Base-by-base conservation (phyloP, 225 moss, liverwort and hornwort species). In the Ulota crispa region DNA sequence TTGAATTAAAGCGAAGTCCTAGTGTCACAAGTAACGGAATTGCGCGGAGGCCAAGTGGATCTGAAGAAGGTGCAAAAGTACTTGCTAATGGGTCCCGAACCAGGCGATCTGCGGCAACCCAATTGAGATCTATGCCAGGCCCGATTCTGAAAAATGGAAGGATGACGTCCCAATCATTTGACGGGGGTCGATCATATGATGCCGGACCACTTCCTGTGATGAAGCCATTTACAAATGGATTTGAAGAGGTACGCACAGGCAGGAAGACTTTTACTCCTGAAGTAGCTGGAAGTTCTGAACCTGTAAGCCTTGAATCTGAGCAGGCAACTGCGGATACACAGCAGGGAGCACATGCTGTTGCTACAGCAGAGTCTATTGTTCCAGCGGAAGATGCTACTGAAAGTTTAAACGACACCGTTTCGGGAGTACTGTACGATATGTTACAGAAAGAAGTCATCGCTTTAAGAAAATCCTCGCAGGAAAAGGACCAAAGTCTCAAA, bases 341-440 rank as follows among this genome's bases (percentile, higher is more conserved):
- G 41, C 82, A 55, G 78, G 82, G 39, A 60, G 73, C 28, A 45
- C 82, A 78, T 84, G 73, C 68, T 65, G 70, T 53, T 65, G 76
- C 70, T 28, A 68, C 52, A 78, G 64, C 83, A 68, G 89, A 89
- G 24, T 24, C 78, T 70, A 74, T 75, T 82, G 71, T 59, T 78
- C 77, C 81, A 78, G 74, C 73, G 69, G 87, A 84, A 78, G 82
- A 56, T 79, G 43, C 83, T 8, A 34, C 83, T 20, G 84, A 89
- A 53, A 75, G 36, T 73, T 79, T 71, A 72, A 63, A 68, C 21
- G 89, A 91, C 73, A 80, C 82, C 24, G 91, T 89, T 43, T 89
- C 91, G 34, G 91, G 91, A 75, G 83, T 89, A 77, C 91, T 89
- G 87, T 91, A 89, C 86, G 91, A 91, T 89, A 88, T 89, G 66